phyloP scores from a whole-genome alignment of 2,329 filamentous ascomycete genomes.

The Emericellopsis cladophorae region DNA sequence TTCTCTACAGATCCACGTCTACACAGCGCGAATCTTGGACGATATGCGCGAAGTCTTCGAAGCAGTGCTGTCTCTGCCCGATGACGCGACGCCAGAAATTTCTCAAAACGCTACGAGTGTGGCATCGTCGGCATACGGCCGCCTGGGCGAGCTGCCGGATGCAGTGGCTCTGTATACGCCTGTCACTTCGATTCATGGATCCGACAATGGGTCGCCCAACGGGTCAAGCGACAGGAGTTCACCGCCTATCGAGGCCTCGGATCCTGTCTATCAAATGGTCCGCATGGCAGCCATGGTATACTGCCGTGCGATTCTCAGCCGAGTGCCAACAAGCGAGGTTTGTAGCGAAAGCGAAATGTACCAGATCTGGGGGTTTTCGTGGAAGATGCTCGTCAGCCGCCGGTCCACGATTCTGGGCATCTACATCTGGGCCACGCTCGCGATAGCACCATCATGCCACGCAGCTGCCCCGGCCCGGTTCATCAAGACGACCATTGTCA shows the following conservation, averaged over 20 bases:
- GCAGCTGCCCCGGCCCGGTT: slow-evolving; percentile 26
- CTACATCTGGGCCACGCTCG: slow-evolving; percentile 33
- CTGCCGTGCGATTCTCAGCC: slow-evolving; percentile 28
- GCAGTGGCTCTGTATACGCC: slow-evolving; percentile 8
- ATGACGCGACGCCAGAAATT: slow-evolving; percentile 18
- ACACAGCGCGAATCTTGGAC: slow-evolving; percentile 36
- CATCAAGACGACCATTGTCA: slow-evolving; percentile 30
- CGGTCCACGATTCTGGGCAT: slow-evolving; percentile 36
- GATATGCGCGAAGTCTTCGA: slow-evolving; percentile 34
- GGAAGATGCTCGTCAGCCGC: slow-evolving; percentile 29
- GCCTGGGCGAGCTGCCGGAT: slow-evolving; percentile 20
- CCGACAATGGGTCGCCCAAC: not conserved
- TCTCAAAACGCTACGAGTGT: slow-evolving; percentile 23
- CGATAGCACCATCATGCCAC: slow-evolving; percentile 25
- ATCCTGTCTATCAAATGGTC: slow-evolving; percentile 33
- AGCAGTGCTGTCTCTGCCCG: slow-evolving; percentile 25
- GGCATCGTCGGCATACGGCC: slow-evolving; percentile 24
- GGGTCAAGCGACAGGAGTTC: slow-evolving; percentile 1
- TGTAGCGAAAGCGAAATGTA: slow-evolving; percentile 25
- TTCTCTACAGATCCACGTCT: slow-evolving; percentile 28
- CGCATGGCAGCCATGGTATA: slow-evolving; percentile 34
- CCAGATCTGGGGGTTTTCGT: slow-evolving; percentile 31
- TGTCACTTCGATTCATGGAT: not conserved
- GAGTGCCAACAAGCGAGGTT: slow-evolving; percentile 25
- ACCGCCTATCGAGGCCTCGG: slow-evolving; percentile 11